A percentile compares a stretch with the other conserved stretches of the same genome.
phyloP scores from a whole-genome alignment of 179 eudicot species.

The Patellifolia procumbens region DNA sequence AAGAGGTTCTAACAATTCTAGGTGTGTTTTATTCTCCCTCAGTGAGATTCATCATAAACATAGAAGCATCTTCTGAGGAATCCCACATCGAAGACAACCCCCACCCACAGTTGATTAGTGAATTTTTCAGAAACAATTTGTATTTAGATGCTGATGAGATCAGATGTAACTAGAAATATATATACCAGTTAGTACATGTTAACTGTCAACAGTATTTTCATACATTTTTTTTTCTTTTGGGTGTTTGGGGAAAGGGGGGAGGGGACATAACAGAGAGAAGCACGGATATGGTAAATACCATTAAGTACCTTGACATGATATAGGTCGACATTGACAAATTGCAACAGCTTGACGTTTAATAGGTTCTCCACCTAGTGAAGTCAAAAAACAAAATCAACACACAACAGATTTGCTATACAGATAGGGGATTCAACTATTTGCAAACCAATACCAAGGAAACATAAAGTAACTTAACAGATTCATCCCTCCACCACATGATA shows the following conservation, averaged over 20 bases:
- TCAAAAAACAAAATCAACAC: constrained; percentile 34
- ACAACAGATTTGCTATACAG: background rate
- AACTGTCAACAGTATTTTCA: background rate
- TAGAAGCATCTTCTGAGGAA: background rate
- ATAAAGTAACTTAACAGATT: background rate
- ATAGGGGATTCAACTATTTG: background rate
- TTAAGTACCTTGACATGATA: constrained; percentile 82
- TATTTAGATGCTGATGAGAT: background rate
- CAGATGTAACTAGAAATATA: background rate
- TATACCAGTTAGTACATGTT: background rate
- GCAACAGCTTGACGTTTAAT: constrained; percentile 64
- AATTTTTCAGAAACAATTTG: background rate
- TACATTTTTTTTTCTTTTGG: background rate
- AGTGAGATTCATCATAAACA: background rate
- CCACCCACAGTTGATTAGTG: background rate
- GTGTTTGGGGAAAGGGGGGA: background rate
- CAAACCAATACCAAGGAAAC: background rate
- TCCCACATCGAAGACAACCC: background rate
- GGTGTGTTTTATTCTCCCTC: background rate
- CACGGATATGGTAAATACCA: constrained; percentile 29
- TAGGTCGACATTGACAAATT: constrained; percentile 72
- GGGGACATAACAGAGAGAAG: background rate
- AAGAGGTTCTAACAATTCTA: background rate
- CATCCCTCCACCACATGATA: background rate
- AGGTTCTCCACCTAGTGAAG: constrained; percentile 66